These are phyloP conservation scores for Aspergillus hiratsukae DNA, from an alignment of 2,329 filamentous ascomycete species.

Conservation along the genomic window DNA sequence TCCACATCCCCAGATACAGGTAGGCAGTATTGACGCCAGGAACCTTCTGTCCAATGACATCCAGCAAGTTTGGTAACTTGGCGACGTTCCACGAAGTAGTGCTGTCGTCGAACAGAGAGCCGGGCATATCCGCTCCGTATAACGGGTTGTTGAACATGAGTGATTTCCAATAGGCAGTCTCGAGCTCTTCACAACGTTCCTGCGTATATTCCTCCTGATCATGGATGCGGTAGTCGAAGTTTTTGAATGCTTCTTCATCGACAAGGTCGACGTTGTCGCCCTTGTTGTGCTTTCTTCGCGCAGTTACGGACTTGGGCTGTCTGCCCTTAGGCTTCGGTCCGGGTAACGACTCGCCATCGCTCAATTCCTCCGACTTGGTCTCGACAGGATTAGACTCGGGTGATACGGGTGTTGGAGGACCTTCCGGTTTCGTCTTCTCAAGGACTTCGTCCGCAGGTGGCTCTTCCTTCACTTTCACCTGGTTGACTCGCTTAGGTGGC, in stretches of 20 bases:
- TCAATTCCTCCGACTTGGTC: constrained; percentile 53
- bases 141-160: constrained; percentile 91
- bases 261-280: constrained; percentile 73
- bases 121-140: constrained; percentile 95
- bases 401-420: constrained; percentile 53
- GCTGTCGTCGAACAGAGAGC: constrained; percentile 81
- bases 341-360: constrained; percentile 40
- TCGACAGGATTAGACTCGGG: constrained; percentile 49
- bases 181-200: constrained; percentile 89
- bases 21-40: constrained; percentile 98
- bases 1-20: constrained; percentile 98
- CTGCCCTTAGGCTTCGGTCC: constrained; percentile 47
- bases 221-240: constrained; percentile 86
- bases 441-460: constrained; percentile 30
- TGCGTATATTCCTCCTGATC: constrained; percentile 79
- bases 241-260: constrained; percentile 84
- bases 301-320: constrained; percentile 70
- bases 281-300: constrained; percentile 79
- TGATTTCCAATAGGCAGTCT: constrained; percentile 95
- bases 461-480: constrained; percentile 38
- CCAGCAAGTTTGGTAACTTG: constrained; percentile 86
- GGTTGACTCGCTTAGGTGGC: constrained; percentile 35
- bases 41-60: constrained; percentile 90
- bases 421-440: constrained; percentile 39
- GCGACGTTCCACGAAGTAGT: constrained; percentile 90